phyloP scores from a whole-genome alignment of 1,284 basidiomycete species.

The Sparassis latifolia region DNA sequence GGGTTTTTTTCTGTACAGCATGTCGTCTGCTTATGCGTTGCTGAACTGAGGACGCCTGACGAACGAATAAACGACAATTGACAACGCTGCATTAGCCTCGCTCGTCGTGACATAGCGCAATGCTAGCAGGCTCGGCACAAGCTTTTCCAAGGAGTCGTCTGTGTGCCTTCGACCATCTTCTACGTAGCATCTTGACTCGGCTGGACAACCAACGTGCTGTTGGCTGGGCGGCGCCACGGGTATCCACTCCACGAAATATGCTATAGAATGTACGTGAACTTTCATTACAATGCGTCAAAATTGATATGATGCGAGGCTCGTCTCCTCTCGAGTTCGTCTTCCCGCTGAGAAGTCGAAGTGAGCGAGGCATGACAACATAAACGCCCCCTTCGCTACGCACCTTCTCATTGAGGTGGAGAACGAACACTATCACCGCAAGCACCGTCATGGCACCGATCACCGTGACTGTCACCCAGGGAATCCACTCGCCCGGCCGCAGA shows the following conservation, averaged over 20 bases:
- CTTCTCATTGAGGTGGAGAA: constrained; percentile 91
- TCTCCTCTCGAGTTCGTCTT: constrained; percentile 87
- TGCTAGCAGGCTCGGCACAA: too few species aligned
- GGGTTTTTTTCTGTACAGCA: too few species aligned
- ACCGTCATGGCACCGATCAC: constrained; percentile 71
- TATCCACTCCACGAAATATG: not conserved
- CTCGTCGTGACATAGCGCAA: too few species aligned
- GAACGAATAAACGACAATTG: too few species aligned
- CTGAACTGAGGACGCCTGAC: too few species aligned
- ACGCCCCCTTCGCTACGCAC: constrained; percentile 31
- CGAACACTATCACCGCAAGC: constrained; percentile 79
- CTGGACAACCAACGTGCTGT: too few species aligned
- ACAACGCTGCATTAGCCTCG: too few species aligned
- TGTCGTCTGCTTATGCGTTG: too few species aligned
- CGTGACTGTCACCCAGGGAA: constrained; percentile 91
- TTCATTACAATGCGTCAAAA: constrained; percentile 79
- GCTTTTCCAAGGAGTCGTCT: too few species aligned
- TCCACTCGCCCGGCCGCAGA: constrained; percentile 93
- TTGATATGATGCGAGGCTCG: constrained; percentile 92
- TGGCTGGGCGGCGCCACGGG: too few species aligned
- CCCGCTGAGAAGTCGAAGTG: constrained; percentile 46
- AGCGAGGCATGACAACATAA: not conserved
- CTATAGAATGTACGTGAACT: not conserved
- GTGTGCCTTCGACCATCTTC: too few species aligned
- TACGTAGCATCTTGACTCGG: too few species aligned